These are phyloP conservation scores for Pichia eremophila DNA, from an alignment of 805 yeast species.

Conservation along the genomic window DNA sequence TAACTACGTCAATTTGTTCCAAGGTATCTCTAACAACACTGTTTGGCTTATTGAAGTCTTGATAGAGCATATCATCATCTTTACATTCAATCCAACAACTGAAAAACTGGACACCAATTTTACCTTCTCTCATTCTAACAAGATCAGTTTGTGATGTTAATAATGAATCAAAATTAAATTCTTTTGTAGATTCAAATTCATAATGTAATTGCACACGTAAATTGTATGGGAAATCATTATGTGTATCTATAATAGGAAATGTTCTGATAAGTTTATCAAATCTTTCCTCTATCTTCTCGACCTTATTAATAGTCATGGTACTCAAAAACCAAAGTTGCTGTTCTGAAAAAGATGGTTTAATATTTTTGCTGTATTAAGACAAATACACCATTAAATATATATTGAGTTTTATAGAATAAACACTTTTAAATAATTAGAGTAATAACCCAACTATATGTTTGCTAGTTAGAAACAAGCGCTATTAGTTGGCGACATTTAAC, in stretches of 20 bases:
- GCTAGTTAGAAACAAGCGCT: no score
- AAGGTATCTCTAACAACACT: slow-evolving; percentile 42
- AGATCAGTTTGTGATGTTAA: slow-evolving; percentile 38
- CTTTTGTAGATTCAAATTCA: slow-evolving; percentile 19
- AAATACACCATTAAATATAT: no score
- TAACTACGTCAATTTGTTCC: slow-evolving; percentile 44
- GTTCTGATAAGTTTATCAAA: slow-evolving; percentile 13
- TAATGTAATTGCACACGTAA: slow-evolving; percentile 35
- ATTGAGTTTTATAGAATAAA: no score
- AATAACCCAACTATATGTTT: no score
- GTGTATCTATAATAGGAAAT: slow-evolving; percentile 40
- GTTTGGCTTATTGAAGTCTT: slow-evolving; percentile 36
- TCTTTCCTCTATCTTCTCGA: slow-evolving; percentile 9
- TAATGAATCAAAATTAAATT: slow-evolving; percentile 29
- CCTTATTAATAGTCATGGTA: slow-evolving; percentile 5
- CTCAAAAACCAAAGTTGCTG: no score
- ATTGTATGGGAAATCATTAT: slow-evolving; percentile 43
- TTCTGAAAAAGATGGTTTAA: no score
- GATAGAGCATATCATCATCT: slow-evolving; percentile 28
- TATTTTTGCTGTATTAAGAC: no score
- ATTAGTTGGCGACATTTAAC: no score
- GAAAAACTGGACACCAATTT: slow-evolving; percentile 42
- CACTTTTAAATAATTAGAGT: no score
- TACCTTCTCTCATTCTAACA: slow-evolving; percentile 32
- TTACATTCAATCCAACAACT: slow-evolving; percentile 41